Conservation (phyloP, 345 rosid species). For the Brassica juncea region DNA sequence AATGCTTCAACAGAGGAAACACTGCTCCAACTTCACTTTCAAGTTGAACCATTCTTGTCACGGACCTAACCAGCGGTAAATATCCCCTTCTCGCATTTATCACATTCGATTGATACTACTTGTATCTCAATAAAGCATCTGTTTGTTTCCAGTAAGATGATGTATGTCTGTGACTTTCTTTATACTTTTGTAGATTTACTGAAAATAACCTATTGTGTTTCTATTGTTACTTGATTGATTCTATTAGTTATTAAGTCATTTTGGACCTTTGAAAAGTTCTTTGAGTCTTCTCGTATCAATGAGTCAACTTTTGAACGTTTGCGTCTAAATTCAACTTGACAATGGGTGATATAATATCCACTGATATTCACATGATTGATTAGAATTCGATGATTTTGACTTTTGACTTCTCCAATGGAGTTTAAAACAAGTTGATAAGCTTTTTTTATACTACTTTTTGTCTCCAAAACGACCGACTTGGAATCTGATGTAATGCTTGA, state of each 20-base stretch:
- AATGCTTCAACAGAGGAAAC: slow-evolving; percentile 46
- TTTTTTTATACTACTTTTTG: neutral
- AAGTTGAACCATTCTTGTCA: slow-evolving; percentile 37
- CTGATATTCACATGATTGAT: neutral
- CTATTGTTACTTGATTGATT: neutral
- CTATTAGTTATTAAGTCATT: neutral
- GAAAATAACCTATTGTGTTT: slow-evolving; percentile 2
- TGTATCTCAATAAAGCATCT: neutral
- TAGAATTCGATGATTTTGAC: neutral
- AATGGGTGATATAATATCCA: neutral
- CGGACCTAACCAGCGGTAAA: slow-evolving; percentile 29
- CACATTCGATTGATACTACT: slow-evolving; percentile 25
- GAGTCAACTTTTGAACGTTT: slow-evolving; percentile 17
- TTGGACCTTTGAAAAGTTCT: slow-evolving; percentile 9
- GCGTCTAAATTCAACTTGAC: slow-evolving; percentile 25
- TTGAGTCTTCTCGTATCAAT: neutral
- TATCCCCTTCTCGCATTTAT: slow-evolving; percentile 5
- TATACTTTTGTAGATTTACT: slow-evolving; percentile 25
- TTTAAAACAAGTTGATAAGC: slow-evolving; percentile 2
- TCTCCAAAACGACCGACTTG: slow-evolving; percentile 10
- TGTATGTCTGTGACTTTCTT: neutral
- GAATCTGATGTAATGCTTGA: slow-evolving; percentile 16
- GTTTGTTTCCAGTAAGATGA: slow-evolving; percentile 13
- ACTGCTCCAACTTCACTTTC: slow-evolving; percentile 45
- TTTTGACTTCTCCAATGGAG: slow-evolving; percentile 16